Conservation (phyloP, 768 basidiomycete species). For the Auricularia cornea region DNA sequence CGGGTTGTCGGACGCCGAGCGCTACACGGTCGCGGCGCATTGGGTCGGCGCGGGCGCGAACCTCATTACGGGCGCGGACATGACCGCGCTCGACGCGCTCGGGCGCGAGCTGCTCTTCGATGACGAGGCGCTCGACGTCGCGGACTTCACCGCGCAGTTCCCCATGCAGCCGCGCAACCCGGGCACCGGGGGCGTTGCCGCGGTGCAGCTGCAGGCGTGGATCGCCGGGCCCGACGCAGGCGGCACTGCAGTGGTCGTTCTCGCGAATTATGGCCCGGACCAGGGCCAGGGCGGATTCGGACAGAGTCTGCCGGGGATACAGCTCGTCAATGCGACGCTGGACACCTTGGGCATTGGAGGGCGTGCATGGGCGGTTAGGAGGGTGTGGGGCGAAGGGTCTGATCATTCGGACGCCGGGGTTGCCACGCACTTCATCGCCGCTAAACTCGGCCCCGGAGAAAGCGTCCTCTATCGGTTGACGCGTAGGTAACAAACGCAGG, state of each 20-base stretch:
- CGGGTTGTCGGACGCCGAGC: neutral
- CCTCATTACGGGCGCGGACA: slow-evolving; percentile 1
- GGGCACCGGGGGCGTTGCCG: neutral
- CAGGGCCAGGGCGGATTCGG: slow-evolving; percentile 2
- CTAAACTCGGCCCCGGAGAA: neutral
- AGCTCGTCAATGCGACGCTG: neutral
- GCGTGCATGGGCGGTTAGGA: neutral
- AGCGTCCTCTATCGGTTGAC: neutral
- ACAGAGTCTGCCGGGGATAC: neutral
- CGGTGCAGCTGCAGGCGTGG: slow-evolving; percentile 4
- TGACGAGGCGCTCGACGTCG: neutral
- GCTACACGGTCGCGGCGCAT: neutral
- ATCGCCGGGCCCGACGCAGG: slow-evolving; percentile 1
- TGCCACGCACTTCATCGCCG: too few relatives aligned
- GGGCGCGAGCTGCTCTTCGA: neutral
- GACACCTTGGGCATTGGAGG: neutral
- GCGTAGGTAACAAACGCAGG: too few relatives aligned
- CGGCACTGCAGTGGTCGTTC: neutral
- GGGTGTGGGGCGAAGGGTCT: neutral
- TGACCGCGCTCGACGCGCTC: slow-evolving; percentile 1
- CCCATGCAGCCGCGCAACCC: slow-evolving; percentile 1
- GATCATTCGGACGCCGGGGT: neutral
- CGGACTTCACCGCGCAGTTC: neutral
- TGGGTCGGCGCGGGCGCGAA: slow-evolving; percentile 4
- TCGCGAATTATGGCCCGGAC: slow-evolving; percentile 2